A percentile compares a stretch with the other conserved stretches of the same genome.
Conservation (phyloP, 805 yeast genomes). For the Nakazawaea pomicola region DNA sequence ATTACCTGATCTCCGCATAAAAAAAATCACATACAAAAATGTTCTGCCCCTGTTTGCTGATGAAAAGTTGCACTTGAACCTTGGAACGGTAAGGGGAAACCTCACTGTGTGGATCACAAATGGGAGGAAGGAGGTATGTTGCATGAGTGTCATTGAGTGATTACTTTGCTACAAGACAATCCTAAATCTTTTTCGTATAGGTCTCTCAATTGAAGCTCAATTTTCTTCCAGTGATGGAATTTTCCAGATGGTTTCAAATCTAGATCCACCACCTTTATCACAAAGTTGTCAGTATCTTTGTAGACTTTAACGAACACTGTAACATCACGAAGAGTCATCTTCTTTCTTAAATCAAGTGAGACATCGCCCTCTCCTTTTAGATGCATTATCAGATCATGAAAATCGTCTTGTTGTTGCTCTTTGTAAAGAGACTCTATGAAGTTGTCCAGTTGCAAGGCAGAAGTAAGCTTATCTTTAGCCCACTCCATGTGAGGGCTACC, state of each 20-base stretch:
- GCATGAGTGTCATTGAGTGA: not conserved
- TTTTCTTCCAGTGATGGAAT: conserved; percentile 37
- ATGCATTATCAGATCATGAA: conserved; percentile 27
- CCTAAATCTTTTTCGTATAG: conserved; percentile 1
- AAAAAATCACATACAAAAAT: conserved; percentile 43
- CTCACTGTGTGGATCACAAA: conserved; percentile 12
- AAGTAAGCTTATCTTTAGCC: conserved; percentile 30
- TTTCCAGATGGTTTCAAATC: conserved; percentile 42
- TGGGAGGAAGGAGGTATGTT: not conserved
- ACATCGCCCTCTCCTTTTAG: conserved; percentile 34
- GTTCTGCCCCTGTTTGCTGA: conserved; percentile 43
- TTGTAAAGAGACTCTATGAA: conserved; percentile 18
- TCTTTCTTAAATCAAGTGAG: conserved; percentile 32
- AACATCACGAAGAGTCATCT: conserved; percentile 51
- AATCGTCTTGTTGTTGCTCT: conserved; percentile 30
- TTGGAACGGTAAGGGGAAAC: conserved; percentile 8
- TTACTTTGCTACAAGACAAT: not conserved
- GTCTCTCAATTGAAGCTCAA: conserved; percentile 18
- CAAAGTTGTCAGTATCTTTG: conserved; percentile 18
- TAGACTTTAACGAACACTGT: conserved; percentile 41
- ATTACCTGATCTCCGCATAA: conserved; percentile 19
- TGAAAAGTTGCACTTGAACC: conserved; percentile 27
- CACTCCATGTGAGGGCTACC: conserved; percentile 19
- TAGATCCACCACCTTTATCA: conserved; percentile 36
- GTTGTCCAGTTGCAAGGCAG: conserved; percentile 14